Percentiles rank a stretch among this genome's conserved stretches.
These are phyloP conservation scores for Dactylellina drechsleri DNA, from an alignment of 2,329 filamentous ascomycete species.

Conservation along the genomic window DNA sequence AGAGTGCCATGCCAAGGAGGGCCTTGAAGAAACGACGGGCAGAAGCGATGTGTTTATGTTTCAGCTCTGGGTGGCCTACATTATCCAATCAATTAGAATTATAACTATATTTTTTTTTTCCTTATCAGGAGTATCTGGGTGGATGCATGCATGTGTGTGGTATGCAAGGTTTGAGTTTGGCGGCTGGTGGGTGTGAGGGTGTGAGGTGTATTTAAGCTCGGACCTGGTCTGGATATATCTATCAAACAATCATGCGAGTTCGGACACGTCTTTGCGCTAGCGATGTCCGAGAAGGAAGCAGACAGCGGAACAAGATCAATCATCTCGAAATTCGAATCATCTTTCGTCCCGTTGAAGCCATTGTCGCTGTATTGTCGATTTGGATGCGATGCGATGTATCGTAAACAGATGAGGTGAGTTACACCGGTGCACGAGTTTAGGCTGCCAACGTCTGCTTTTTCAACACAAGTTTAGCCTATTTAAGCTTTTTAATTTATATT, in stretches of 20 bases:
- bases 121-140: too few relatives aligned
- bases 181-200: not conserved
- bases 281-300: too few relatives aligned
- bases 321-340: conserved; percentile 3
- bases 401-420: too few relatives aligned
- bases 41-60: not conserved
- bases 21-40: not conserved
- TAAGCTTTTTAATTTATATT: too few relatives aligned
- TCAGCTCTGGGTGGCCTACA: conserved; percentile 15
- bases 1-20: not conserved
- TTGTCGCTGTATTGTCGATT: too few relatives aligned
- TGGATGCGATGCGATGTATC: too few relatives aligned
- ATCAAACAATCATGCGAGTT: conserved; percentile 10
- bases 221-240: not conserved
- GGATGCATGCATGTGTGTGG: too few relatives aligned
- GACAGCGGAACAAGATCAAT: not conserved
- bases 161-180: not conserved
- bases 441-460: too few relatives aligned
- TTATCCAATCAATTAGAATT: too few relatives aligned
- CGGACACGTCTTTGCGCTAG: not conserved
- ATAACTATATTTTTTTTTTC: too few relatives aligned
- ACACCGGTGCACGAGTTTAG: too few relatives aligned
- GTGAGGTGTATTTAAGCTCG: not conserved
- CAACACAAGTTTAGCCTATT: too few relatives aligned
- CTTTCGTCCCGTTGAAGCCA: not conserved